These are phyloP conservation scores for Fraxinus nigra DNA, from an alignment of 305 asterid species.

Conservation along the genomic window DNA sequence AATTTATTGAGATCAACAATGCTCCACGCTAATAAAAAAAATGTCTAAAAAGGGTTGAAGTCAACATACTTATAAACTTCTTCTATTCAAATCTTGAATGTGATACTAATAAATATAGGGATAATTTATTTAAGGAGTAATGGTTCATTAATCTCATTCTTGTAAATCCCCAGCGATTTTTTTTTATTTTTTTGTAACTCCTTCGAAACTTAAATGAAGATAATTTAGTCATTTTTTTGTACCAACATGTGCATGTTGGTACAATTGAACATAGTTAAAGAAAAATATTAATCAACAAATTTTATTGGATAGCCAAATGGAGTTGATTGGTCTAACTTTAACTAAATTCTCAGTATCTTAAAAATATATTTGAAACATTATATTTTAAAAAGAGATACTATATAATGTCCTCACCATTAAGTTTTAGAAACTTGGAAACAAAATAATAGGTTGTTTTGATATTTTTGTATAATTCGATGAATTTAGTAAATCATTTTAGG, in stretches of 20 bases:
- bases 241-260: neutral
- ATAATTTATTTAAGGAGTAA: neutral
- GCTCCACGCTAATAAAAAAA: no score
- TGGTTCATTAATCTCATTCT: neutral
- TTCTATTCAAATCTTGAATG: neutral
- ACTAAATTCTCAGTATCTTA: no score
- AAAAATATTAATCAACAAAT: neutral
- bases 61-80: neutral
- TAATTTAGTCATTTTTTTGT: no score
- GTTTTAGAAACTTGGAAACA: neutral
- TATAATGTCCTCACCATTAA: neutral
- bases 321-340: neutral
- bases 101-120: neutral
- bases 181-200: neutral
- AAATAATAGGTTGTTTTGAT: neutral
- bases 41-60: neutral
- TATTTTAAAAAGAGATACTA: neutral
- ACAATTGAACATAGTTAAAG: neutral
- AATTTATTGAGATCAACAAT: no score
- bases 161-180: neutral
- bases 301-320: neutral
- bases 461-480: neutral
- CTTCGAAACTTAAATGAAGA: neutral
- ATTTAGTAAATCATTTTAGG: neutral
- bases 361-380: neutral